phyloP scores from a whole-genome alignment of 2,329 filamentous ascomycete genomes.

The Fusarium succisae region DNA sequence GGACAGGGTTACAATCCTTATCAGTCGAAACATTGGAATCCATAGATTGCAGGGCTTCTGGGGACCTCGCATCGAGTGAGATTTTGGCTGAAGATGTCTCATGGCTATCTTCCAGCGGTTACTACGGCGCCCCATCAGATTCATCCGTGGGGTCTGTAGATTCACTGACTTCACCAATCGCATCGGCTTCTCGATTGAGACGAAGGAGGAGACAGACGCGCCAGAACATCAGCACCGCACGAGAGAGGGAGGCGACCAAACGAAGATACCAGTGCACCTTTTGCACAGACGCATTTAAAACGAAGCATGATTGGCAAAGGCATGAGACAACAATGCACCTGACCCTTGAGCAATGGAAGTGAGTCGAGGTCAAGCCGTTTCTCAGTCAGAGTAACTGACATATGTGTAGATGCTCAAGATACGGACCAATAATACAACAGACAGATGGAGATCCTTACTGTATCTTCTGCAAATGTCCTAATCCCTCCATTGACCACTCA shows the following conservation, averaged over 20 bases:
- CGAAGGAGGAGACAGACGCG: not conserved
- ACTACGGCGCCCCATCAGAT: not conserved
- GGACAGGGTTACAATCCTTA: not conserved
- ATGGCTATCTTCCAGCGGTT: not conserved
- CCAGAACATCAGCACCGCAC: rapidly evolving
- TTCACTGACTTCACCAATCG: not conserved
- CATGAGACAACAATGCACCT: not conserved
- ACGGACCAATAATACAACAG: not conserved
- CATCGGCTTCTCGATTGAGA: not conserved
- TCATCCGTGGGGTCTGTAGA: not conserved
- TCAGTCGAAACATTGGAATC: not conserved
- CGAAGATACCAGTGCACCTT: not conserved
- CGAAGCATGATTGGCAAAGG: not conserved
- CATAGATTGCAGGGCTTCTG: not conserved
- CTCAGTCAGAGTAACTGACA: not conserved
- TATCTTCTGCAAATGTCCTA: not conserved
- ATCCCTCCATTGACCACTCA: not conserved
- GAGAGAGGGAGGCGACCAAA: not conserved
- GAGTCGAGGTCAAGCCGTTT: no score
- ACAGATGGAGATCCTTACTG: not conserved
- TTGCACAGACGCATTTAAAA: not conserved
- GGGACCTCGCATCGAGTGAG: rapidly evolving
- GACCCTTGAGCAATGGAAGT: not conserved
- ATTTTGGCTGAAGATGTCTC: not conserved
- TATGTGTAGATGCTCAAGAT: not conserved